These are phyloP conservation scores for Tylopilus vinaceipallidus DNA, from an alignment of 768 basidiomycete species.

Conservation along the genomic window DNA sequence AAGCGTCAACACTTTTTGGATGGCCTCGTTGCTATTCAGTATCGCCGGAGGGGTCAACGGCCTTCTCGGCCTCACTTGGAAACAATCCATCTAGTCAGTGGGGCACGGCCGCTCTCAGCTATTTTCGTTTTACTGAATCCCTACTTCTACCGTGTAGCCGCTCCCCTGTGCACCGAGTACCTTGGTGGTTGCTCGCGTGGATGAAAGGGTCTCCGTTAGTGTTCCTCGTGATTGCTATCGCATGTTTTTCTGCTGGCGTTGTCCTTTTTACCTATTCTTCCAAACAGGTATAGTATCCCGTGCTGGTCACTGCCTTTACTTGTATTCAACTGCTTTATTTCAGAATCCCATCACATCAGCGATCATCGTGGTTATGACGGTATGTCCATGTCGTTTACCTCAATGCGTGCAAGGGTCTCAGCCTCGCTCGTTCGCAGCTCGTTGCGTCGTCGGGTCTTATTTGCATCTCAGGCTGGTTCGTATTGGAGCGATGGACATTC, in stretches of 20 bases:
- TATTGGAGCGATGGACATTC: constrained; percentile 47
- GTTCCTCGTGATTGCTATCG: constrained; percentile 79
- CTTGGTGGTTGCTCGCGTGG: constrained; percentile 66
- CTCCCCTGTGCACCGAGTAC: constrained; percentile 50
- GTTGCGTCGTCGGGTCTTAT: constrained; percentile 38
- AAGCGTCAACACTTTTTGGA: constrained; percentile 51
- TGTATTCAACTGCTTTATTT: neutral
- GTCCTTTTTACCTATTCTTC: constrained; percentile 77
- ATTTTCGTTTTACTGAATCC: neutral
- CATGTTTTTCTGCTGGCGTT: constrained; percentile 75
- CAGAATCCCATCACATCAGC: constrained; percentile 61
- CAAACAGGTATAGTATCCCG: constrained; percentile 44
- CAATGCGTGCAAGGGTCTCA: neutral
- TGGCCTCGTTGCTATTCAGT: constrained; percentile 51
- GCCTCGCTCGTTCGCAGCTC: constrained; percentile 13
- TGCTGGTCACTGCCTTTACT: neutral
- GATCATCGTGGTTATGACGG: constrained; percentile 70
- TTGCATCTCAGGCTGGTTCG: constrained; percentile 53
- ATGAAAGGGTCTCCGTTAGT: constrained; percentile 82
- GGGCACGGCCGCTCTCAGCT: neutral
- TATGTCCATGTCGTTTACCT: constrained; percentile 15
- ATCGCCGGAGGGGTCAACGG: constrained; percentile 53
- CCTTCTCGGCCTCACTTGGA: constrained; percentile 51
- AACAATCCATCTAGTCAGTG: constrained; percentile 51
- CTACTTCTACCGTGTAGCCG: constrained; percentile 28